phyloP scores from a whole-genome alignment of 2,329 filamentous ascomycete species.

The Fusarium sp. region DNA sequence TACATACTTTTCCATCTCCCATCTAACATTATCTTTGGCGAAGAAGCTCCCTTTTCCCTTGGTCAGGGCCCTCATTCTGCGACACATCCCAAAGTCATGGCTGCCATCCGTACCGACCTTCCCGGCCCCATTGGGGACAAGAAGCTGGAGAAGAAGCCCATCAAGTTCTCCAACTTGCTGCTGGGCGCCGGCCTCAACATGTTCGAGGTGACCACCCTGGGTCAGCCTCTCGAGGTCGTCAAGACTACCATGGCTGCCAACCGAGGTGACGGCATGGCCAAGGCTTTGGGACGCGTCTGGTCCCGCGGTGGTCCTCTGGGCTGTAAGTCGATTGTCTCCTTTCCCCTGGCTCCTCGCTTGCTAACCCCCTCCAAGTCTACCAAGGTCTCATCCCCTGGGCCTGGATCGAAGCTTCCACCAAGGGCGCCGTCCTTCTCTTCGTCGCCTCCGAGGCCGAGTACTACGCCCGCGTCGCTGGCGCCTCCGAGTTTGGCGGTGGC shows the following conservation, averaged over 20 bases:
- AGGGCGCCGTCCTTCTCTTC: slow-evolving; percentile 98
- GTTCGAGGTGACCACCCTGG: slow-evolving; percentile 82
- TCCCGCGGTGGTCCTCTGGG: slow-evolving; percentile 90
- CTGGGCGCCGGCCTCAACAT: slow-evolving; percentile 94
- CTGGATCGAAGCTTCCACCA: slow-evolving; percentile 99
- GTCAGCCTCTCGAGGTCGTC: slow-evolving; percentile 93
- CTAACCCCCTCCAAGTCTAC: slow-evolving; percentile 77
- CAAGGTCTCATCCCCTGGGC: slow-evolving; percentile 99
- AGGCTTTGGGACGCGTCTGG: slow-evolving; percentile 90
- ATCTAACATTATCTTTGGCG: slow-evolving; percentile 58
- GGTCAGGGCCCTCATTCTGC: slow-evolving; percentile 85
- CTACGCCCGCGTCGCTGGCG: slow-evolving; percentile 86
- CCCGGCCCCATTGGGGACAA: slow-evolving; percentile 61
- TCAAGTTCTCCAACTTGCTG: slow-evolving; percentile 99
- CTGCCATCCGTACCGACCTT: slow-evolving; percentile 67
- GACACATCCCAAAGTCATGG: slow-evolving; percentile 69
- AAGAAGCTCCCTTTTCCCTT: slow-evolving; percentile 95
- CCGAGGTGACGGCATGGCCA: slow-evolving; percentile 85
- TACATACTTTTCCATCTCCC: slow-evolving; percentile 24
- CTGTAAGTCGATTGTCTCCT: slow-evolving; percentile 70
- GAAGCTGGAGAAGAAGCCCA: slow-evolving; percentile 95
- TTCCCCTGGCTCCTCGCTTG: neutral
- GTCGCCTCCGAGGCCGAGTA: slow-evolving; percentile 98
- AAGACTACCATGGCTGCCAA: slow-evolving; percentile 99
- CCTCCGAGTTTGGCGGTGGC: slow-evolving; percentile 86